A percentile compares a stretch with the other conserved stretches of the same genome.
Conservation (phyloP, 805 yeast genomes). For the Sporopachydermia lactativora region DNA sequence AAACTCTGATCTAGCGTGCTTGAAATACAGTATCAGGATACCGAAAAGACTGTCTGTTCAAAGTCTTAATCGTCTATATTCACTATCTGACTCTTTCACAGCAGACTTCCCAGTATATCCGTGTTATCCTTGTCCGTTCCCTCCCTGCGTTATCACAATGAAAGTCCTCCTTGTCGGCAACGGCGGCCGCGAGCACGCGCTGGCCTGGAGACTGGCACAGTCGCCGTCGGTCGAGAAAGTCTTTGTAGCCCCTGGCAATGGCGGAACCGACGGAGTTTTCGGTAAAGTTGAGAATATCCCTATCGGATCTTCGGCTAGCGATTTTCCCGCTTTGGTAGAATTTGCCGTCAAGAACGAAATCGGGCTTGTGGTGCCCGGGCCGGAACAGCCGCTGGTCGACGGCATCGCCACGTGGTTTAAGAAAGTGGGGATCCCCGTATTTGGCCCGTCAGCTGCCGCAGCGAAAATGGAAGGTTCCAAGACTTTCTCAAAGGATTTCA, state of each 20-base stretch:
- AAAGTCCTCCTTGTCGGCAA: conserved; percentile 83
- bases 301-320: conserved; percentile 47
- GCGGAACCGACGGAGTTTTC: conserved; percentile 55
- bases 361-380: conserved; percentile 85
- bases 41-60: too few species aligned
- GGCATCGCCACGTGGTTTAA: conserved; percentile 68
- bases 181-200: conserved; percentile 98
- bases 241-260: conserved; percentile 94
- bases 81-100: too few species aligned
- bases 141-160: too few species aligned
- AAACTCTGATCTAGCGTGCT: too few species aligned
- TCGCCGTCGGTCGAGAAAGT: conserved; percentile 58
- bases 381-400: conserved; percentile 97
- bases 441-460: conserved; percentile 89
- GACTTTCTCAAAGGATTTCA: conserved; percentile 84
- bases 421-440: conserved; percentile 83
- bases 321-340: conserved; percentile 54
- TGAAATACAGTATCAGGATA: too few species aligned
- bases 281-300: conserved; percentile 56
- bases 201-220: conserved; percentile 81
- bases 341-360: conserved; percentile 61
- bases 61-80: too few species aligned
- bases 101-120: too few species aligned
- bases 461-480: conserved; percentile 96
- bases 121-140: too few species aligned